phyloP scores from a whole-genome alignment of 2,329 filamentous ascomycete species.

The Beauveria asiatica region DNA sequence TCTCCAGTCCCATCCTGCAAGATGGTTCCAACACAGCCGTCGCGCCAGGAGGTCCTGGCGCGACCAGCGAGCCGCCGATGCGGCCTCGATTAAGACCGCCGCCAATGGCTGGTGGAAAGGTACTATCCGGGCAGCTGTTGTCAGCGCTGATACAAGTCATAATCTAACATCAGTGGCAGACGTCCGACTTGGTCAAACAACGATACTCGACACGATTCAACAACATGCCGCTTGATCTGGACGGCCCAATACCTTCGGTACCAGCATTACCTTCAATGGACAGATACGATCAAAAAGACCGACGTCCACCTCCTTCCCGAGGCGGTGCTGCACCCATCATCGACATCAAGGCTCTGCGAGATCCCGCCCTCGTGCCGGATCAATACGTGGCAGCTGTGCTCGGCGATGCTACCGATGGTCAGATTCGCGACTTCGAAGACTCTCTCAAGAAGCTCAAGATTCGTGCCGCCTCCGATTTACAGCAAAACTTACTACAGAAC shows the following conservation, averaged over 20 bases:
- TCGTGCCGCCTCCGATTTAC: constrained; percentile 72
- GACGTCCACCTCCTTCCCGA: constrained; percentile 46
- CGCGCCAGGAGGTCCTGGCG: constrained; percentile 18
- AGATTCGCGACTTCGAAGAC: constrained; percentile 74
- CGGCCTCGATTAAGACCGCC: constrained; percentile 39
- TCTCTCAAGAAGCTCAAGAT: constrained; percentile 68
- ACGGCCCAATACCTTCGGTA: constrained; percentile 61
- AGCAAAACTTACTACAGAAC: constrained; percentile 95
- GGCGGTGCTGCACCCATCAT: constrained; percentile 54
- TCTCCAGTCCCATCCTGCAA: constrained; percentile 51
- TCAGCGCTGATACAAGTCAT: not conserved
- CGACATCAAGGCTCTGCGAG: constrained; percentile 68
- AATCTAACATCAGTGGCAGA: constrained; percentile 31
- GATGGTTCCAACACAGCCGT: constrained; percentile 27
- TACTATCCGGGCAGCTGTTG: constrained; percentile 19
- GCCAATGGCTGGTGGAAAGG: constrained; percentile 48
- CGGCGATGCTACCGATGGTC: constrained; percentile 77
- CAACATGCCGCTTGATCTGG: constrained; percentile 61
- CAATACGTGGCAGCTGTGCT: constrained; percentile 68
- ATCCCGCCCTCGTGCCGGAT: constrained; percentile 71
- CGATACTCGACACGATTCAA: constrained; percentile 92
- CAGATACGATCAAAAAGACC: constrained; percentile 46
- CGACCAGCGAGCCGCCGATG: constrained; percentile 19
- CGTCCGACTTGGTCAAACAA: constrained; percentile 81
- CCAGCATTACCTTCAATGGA: constrained; percentile 55